A percentile compares a stretch with the other conserved stretches of the same genome.
Evolutionary conservation across 768 basidiomycete genomes (phyloP).

Genomic region (Tylopilus sp.): DNA sequence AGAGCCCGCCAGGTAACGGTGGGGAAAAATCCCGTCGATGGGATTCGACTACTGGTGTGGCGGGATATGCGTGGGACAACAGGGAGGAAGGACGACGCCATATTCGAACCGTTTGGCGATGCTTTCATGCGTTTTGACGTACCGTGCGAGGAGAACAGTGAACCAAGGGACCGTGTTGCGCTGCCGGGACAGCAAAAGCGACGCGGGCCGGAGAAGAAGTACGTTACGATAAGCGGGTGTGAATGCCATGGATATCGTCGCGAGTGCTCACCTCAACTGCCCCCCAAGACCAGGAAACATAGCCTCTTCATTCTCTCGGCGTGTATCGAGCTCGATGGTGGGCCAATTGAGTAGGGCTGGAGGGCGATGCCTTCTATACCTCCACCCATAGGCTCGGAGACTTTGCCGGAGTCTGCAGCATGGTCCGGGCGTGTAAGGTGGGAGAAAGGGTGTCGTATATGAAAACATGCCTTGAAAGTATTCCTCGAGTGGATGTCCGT

Average conservation of each 20-base stretch:
- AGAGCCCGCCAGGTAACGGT: slow-evolving; percentile 48
- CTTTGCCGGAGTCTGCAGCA: slow-evolving; percentile 56
- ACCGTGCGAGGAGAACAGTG: slow-evolving; percentile 35
- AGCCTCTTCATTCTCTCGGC: slow-evolving; percentile 26
- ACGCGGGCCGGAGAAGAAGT: background rate
- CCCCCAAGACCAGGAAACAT: slow-evolving; percentile 22
- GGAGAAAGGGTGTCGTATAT: background rate
- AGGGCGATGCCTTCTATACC: slow-evolving; percentile 36
- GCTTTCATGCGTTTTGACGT: slow-evolving; percentile 39
- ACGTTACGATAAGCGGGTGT: slow-evolving; percentile 8
- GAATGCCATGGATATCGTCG: slow-evolving; percentile 11
- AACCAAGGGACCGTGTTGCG: slow-evolving; percentile 35
- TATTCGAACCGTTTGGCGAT: slow-evolving; percentile 81
- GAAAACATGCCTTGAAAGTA: slow-evolving; percentile 57
- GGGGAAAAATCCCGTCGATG: slow-evolving; percentile 34
- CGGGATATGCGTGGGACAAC: slow-evolving; percentile 54
- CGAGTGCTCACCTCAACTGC: slow-evolving; percentile 37
- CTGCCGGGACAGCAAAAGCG: slow-evolving; percentile 9
- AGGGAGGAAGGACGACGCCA: slow-evolving; percentile 75
- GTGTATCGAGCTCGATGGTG: slow-evolving; percentile 12
- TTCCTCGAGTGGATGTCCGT: slow-evolving; percentile 71
- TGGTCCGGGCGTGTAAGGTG: slow-evolving; percentile 15
- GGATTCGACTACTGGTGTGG: slow-evolving; percentile 32
- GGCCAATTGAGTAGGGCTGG: slow-evolving; percentile 14
- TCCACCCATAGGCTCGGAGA: slow-evolving; percentile 55